phyloP scores from a whole-genome alignment of 2,329 filamentous ascomycete species.

The Decorospora gaudefroyi region DNA sequence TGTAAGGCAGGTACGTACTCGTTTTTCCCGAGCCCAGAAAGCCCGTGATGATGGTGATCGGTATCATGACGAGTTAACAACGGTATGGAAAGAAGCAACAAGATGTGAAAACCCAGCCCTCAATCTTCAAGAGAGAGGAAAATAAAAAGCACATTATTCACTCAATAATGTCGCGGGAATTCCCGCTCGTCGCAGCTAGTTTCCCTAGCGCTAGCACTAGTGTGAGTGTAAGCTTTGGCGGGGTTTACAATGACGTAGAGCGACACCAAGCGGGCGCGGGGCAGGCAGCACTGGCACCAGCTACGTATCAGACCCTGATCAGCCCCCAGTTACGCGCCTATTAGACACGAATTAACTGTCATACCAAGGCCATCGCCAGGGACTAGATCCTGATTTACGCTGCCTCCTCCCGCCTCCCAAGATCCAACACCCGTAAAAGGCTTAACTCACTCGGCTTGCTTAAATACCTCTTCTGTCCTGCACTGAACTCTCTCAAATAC shows the following conservation, averaged over 20 bases:
- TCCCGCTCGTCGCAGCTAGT: slow-evolving; percentile 7
- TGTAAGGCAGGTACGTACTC: slow-evolving; percentile 56
- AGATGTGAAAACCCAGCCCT: neutral
- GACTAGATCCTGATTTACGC: slow-evolving; percentile 12
- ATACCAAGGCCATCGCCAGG: slow-evolving; percentile 8
- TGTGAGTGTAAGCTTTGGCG: slow-evolving; percentile 2
- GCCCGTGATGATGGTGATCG: slow-evolving; percentile 92
- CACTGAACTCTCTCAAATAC: neutral
- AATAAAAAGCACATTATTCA: neutral
- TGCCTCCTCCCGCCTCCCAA: slow-evolving; percentile 2
- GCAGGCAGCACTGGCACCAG: slow-evolving; percentile 4
- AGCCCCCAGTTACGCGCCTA: slow-evolving; percentile 1
- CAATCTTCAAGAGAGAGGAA: neutral
- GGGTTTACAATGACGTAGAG: slow-evolving; percentile 20
- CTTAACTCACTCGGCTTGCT: slow-evolving; percentile 3
- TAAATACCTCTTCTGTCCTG: slow-evolving; percentile 19
- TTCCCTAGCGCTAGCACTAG: slow-evolving; percentile 8
- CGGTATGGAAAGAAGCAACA: neutral
- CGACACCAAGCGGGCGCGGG: too few relatives aligned
- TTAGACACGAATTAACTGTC: neutral
- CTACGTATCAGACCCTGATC: slow-evolving; percentile 7
- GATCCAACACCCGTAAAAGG: slow-evolving; percentile 1
- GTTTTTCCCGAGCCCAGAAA: slow-evolving; percentile 97
- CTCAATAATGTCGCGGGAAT: neutral
- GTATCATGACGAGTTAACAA: slow-evolving; percentile 57